Evolutionary conservation across 2,329 filamentous ascomycete genomes (phyloP).

Genomic region (Colletotrichum simmondsii): DNA sequence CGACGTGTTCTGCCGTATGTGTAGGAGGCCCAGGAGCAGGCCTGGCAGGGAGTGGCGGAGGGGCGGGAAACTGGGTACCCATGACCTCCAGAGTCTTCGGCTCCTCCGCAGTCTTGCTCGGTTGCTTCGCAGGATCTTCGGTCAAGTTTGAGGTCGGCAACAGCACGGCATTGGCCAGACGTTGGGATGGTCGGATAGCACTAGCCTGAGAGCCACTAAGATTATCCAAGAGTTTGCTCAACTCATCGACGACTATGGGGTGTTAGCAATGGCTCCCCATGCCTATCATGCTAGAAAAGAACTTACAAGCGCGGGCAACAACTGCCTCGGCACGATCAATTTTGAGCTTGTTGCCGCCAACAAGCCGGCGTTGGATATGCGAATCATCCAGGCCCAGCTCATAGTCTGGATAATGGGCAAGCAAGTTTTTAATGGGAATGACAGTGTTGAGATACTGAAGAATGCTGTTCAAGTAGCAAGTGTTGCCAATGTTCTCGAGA

Average conservation of each 20-base stretch:
- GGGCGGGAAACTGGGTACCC: conserved; percentile 32
- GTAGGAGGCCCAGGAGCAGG: conserved; percentile 53
- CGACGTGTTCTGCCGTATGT: conserved; percentile 34
- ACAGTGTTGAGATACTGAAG: conserved; percentile 96
- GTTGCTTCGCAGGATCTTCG: not conserved
- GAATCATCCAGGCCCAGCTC: conserved; percentile 75
- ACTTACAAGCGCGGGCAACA: conserved; percentile 79
- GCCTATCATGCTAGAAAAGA: not conserved
- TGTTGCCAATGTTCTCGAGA: conserved; percentile 94
- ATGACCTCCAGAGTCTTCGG: conserved; percentile 30
- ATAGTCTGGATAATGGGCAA: conserved; percentile 79
- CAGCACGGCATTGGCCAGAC: conserved; percentile 83
- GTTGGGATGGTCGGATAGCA: conserved; percentile 77
- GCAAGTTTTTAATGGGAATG: conserved; percentile 81
- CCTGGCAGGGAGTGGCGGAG: conserved; percentile 61
- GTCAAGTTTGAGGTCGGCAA: conserved; percentile 58
- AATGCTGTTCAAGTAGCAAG: conserved; percentile 96
- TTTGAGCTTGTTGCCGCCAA: conserved; percentile 73
- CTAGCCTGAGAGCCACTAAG: conserved; percentile 72
- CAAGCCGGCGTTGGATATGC: conserved; percentile 72
- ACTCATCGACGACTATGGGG: conserved; percentile 76
- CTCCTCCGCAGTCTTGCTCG: not conserved
- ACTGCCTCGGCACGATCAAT: conserved; percentile 68
- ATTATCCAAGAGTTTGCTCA: conserved; percentile 75
- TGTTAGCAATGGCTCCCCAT: conserved; percentile 52